Evolutionary conservation across 2,329 filamentous ascomycete species (phyloP).

Genomic region (Beauveria australis): DNA sequence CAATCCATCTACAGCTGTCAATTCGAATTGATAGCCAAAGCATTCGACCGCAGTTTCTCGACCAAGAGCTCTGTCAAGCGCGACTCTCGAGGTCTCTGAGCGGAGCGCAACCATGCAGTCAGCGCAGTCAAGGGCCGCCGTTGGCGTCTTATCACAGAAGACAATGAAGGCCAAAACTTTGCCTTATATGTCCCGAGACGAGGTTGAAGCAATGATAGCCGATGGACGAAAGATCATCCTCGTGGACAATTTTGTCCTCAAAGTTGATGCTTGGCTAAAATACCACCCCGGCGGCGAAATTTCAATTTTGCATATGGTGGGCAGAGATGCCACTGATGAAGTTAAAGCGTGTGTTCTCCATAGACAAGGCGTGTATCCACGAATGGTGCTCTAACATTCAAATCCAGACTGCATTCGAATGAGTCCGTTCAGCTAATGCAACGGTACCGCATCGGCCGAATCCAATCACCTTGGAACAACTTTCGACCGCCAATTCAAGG

Average conservation of each 20-base stretch:
- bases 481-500: slow-evolving; percentile 89
- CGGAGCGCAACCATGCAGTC: background rate
- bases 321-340: slow-evolving; percentile 89
- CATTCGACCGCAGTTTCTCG: too few species aligned
- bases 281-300: slow-evolving; percentile 92
- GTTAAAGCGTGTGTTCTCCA: slow-evolving; percentile 64
- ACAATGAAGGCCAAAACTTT: background rate
- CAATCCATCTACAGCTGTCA: background rate
- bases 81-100: background rate
- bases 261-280: slow-evolving; percentile 78
- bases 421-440: slow-evolving; percentile 71
- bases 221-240: slow-evolving; percentile 74
- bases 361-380: background rate
- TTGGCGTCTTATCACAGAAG: background rate
- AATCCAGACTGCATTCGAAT: slow-evolving; percentile 67
- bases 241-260: slow-evolving; percentile 71
- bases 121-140: background rate
- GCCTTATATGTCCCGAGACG: slow-evolving; percentile 5
- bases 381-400: slow-evolving; percentile 11
- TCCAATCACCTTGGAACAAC: slow-evolving; percentile 77
- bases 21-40: background rate
- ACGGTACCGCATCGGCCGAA: slow-evolving; percentile 72
- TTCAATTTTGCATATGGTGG: slow-evolving; percentile 87
- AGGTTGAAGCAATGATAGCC: slow-evolving; percentile 71
- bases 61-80: background rate